Base-by-base conservation (phyloP, 2,329 filamentous ascomycete genomes). In the Diaporthe eres region DNA sequence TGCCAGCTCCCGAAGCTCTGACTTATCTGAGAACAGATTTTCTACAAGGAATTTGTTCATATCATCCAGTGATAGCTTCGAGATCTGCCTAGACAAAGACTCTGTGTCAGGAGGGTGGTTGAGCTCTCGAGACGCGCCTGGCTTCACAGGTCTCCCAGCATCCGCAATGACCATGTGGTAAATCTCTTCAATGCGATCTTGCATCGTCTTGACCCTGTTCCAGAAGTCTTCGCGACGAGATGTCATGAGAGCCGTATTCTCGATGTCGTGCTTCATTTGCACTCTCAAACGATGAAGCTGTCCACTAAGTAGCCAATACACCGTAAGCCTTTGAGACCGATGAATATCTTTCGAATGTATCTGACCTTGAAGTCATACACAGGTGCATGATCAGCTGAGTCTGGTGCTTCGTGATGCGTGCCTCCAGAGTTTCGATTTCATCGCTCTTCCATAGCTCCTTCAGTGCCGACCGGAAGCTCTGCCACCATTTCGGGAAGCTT, bases 401-500 rank as follows among this genome's bases (percentile, higher is more conserved):
- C 25, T 65, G 60, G 17, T 47, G 60, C 15, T 65, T 65, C 15
- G 39, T 4, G 8, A 65, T 65, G 9, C 60, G 60, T 31, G 39
- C 60, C 42, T 65, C 60, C n/a, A 65, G 60, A 4, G 60, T 42
- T 9, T 47, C 60, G 25, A 65, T 65, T 47, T 65, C 60, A 3
- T 65, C 60, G 15, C 17, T 17, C 15, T 47, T 47, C 60, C 60
- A 65, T 4, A 65, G 7, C 60, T 65, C 60, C 60, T 44, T 65
- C 17, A 65, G 39, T 31, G 60, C 60, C 17, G 60, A 47, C 39
- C 17, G 31, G 39, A 65, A 65, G 60, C 42, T 65, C 25, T 65
- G 47, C 39, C 60, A 65, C 60, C 60, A 65, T 28, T 65, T 65
- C 25, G 60, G 60, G 2, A 65, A 31, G 60, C 15, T 31, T 15